phyloP scores from a whole-genome alignment of 2,329 filamentous ascomycete species.

The Juglanconis oblonga region DNA sequence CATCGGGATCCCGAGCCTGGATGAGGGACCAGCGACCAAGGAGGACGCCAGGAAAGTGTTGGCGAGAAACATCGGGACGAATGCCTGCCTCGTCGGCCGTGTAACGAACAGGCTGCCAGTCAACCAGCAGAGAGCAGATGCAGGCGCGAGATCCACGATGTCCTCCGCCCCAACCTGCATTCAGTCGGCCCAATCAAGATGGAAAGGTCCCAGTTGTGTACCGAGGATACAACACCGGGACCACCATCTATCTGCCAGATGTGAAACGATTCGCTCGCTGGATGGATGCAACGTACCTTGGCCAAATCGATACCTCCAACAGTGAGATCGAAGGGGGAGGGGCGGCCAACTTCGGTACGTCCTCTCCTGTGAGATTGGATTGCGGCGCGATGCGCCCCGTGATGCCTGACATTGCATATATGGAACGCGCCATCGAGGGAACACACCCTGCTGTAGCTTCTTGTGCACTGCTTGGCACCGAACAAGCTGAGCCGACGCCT shows the following conservation, averaged over 20 bases:
- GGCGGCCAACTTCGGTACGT: background rate
- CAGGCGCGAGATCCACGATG: background rate
- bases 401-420: constrained; percentile 5
- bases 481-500: background rate
- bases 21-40: background rate
- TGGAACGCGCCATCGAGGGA: constrained; percentile 1
- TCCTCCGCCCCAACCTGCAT: background rate
- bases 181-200: background rate
- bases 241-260: background rate
- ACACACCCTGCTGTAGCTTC: background rate
- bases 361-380: background rate
- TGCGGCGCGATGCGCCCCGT: constrained; percentile 1
- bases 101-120: constrained; percentile 4
- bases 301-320: background rate
- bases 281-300: background rate
- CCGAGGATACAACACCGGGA: background rate
- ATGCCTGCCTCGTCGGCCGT: constrained; percentile 4
- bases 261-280: background rate
- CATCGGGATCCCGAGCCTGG: constrained; percentile 4
- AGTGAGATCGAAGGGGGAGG: background rate
- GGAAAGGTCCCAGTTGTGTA: background rate
- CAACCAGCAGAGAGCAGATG: constrained; percentile 2
- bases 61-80: background rate
- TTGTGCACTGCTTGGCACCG: background rate
- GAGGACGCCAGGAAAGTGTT: background rate